phyloP scores from a whole-genome alignment of 1,284 basidiomycete species.

The Athelia sp. region DNA sequence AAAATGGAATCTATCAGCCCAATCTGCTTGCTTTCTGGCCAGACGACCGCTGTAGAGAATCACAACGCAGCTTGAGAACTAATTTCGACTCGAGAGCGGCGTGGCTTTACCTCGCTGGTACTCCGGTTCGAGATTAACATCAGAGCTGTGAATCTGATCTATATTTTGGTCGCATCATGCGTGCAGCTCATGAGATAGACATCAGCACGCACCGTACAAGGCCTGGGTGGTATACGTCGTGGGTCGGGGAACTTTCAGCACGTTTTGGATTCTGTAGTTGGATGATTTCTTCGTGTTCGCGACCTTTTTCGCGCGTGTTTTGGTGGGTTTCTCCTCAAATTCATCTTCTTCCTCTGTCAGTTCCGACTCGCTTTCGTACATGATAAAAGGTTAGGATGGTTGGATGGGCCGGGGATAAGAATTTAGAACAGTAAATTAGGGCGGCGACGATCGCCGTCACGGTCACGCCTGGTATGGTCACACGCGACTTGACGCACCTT shows the following conservation, averaged over 20 bases:
- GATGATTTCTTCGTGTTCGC: conserved; percentile 13
- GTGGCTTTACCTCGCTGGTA: conserved; percentile 62
- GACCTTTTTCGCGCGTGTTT: conserved; percentile 11
- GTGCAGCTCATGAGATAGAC: neutral
- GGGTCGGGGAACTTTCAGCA: conserved; percentile 54
- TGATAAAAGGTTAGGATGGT: neutral
- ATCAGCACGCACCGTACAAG: conserved; percentile 46
- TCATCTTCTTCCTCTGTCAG: conserved; percentile 34
- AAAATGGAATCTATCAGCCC: conserved; percentile 68
- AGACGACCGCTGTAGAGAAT: conserved; percentile 57
- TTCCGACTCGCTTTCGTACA: conserved; percentile 34
- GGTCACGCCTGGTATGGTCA: too few species aligned
- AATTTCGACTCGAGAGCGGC: neutral
- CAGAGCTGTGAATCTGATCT: conserved; percentile 57
- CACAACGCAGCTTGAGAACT: neutral
- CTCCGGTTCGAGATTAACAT: conserved; percentile 67
- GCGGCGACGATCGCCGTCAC: too few species aligned
- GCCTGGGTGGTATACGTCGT: conserved; percentile 67
- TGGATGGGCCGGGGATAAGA: too few species aligned
- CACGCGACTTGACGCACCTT: too few species aligned
- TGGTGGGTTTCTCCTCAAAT: conserved; percentile 9
- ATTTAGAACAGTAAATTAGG: too few species aligned
- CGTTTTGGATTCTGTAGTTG: conserved; percentile 48
- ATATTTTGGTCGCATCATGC: conserved; percentile 1
- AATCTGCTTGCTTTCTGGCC: conserved; percentile 64